phyloP scores from a whole-genome alignment of 768 basidiomycete species.

The Mycena rosella region DNA sequence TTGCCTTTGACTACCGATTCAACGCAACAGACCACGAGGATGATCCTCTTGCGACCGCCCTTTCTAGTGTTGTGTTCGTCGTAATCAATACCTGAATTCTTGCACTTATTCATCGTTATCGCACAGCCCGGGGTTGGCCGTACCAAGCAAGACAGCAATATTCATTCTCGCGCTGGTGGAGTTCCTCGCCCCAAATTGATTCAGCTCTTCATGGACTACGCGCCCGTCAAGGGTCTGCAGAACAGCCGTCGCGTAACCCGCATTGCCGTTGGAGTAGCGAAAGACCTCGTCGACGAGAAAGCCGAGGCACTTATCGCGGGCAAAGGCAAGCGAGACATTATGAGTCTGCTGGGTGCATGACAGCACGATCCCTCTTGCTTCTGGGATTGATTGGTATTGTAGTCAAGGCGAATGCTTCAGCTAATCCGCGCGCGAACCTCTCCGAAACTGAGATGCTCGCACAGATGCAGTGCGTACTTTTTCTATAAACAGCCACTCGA shows the following conservation, averaged over 20 bases:
- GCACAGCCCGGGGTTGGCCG: neutral
- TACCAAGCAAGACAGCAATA: slow-evolving; percentile 14
- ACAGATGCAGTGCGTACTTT: slow-evolving; percentile 50
- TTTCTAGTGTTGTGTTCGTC: slow-evolving; percentile 27
- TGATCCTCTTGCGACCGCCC: slow-evolving; percentile 7
- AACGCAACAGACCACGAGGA: slow-evolving; percentile 17
- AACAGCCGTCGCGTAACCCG: slow-evolving; percentile 16
- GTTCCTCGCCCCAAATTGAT: slow-evolving; percentile 8
- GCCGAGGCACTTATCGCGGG: slow-evolving; percentile 60
- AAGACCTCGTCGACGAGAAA: slow-evolving; percentile 62
- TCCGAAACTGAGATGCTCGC: slow-evolving; percentile 45
- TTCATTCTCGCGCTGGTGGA: slow-evolving; percentile 25
- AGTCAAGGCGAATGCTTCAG: slow-evolving; percentile 34
- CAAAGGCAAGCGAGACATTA: slow-evolving; percentile 64
- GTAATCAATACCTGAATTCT: neutral
- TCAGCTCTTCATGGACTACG: slow-evolving; percentile 14
- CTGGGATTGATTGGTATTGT: neutral
- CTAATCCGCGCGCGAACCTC: slow-evolving; percentile 33
- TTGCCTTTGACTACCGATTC: slow-evolving; percentile 30
- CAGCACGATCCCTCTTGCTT: slow-evolving; percentile 27
- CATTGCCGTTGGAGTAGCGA: slow-evolving; percentile 59
- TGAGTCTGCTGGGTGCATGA: slow-evolving; percentile 67
- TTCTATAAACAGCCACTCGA: neutral
- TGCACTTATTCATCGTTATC: neutral
- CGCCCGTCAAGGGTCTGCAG: slow-evolving; percentile 5